Base-by-base conservation (phyloP, 2,329 filamentous ascomycete species). In the Curvularia lunata region DNA sequence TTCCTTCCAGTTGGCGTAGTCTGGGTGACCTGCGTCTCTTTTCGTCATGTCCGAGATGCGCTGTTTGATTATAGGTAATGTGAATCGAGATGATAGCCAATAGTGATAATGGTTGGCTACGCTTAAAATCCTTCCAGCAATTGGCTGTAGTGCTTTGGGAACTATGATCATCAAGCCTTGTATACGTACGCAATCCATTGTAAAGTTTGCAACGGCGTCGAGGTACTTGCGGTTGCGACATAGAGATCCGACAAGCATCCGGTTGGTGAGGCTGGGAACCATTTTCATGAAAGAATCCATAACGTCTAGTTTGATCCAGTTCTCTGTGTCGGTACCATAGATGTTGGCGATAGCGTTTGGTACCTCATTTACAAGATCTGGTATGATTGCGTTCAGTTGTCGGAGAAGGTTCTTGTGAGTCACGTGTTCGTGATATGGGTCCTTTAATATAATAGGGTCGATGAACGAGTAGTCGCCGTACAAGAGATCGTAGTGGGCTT, bases 81-180 rank as follows among this genome's bases (percentile, higher is more conserved):
- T 75, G 25, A 77, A 69, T 27, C 70, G 74, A 45, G 81, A 73
- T 2, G 80, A 77, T 38, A 74, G 75, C 57, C 78, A 75, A 74
- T 81, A 85, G 57, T 83, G 79, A 25, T 79, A 76, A 63, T 79
- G 78, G 62, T 83, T 83, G 1, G 78, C 73, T 0, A 85, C 63
- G 3, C 79, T 66, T 21, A 82, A 61, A 0, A 85, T 63, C 3
- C 73, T 78, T 9, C 82, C 81, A 4, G 85, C 53, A 1, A 87
- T 58, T 0, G 83, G 82, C 23, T 84, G 81, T 2, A 86, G 66
- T 1, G 81, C 71, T 7, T 73, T 73, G 0, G 84, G 83, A 2
- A 83, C 72, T 54, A 84, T 70, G 56, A 80, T 80, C 43, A 81
- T 66, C 1, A 85, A 65, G 16, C 61, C 32, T 16, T 74, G 65